Evolutionary conservation across 1,284 basidiomycete species (phyloP), one percentile per base, ranked within the genome.

Genomic region (Austroboletus niveus): DNA sequence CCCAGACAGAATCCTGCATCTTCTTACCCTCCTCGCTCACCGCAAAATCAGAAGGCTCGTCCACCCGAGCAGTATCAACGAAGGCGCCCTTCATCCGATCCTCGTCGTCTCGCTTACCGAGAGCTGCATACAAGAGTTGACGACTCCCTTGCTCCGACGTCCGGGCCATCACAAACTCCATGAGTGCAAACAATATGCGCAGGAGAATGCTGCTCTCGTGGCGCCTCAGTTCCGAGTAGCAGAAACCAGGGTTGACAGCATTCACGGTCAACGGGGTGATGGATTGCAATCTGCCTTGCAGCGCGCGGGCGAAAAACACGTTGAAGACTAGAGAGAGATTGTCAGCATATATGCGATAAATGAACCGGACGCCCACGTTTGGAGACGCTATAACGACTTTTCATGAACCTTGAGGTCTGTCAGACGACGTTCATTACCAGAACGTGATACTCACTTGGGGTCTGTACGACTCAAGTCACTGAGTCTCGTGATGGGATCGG

Each of bases 241-340:
- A 82, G 54, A 69, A 76, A 0, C 80, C 79, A 7, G 79, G 80
- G 44, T 73, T 72, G 35, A 76, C 71, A 14, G 71, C 42, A 22
- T 73, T 70, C 15, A 78, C 59, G 0, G 71, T 63, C 39, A 71
- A 53, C 1, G 69, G 62, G 2, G 42, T 55, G 30, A 53, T 52
- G 4, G 52, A 52, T 24, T 50, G 45, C 32, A 65, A 11, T 15
- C 46, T 44, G 5, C 56, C 60, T 12, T 68, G 56, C 40, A 66
- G 43, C 2, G 56, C 61, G 14, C 64, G 67, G 1, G 47, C 44
- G n/a, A 66, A 66, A 29, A 66, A 29, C n/a, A 66, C 40, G 17
- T 64, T 66, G 12, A 69, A 4, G 1, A 69, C 65, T 64, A 20
- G 17, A 32, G 24, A 39, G 42, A 43, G 22, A 24, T 24, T 24